Evolutionary conservation across 2,329 filamentous ascomycete genomes (phyloP), one percentile per base, ranked within the genome.

Genomic region (Paramyrothecium sp.): DNA sequence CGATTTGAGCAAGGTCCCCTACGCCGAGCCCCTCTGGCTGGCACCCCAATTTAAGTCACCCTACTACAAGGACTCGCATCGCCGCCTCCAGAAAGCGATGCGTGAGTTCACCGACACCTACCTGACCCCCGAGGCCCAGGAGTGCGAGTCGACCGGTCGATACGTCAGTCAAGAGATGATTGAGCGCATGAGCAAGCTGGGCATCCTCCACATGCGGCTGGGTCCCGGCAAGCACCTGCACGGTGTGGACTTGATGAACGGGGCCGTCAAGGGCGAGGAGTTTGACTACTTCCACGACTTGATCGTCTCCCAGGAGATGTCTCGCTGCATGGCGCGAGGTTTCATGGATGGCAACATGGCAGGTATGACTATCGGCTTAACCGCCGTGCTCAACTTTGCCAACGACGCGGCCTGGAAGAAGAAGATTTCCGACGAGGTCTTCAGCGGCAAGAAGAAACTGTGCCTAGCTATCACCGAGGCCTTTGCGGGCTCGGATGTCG

Each of bases 241-340:
- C 67, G 89, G 89, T 20, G 82, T 88, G 34, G 78, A 82, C 17
- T 74, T 96, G 44, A 74, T 94, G 55, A 83, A 81, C 58, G 90
- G 90, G 49, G 88, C 80, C 17, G 81, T 92, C 55, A 84, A 90
- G 68, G 89, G 89, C 53, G 86, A 92, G 72, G 88, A 93, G 60
- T 96, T 93, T 65, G 91, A 96, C 72, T 93, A 92, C 73, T 91
- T 96, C 74, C 91, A 95, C 72, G 91, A 95, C 70, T 71, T 95
- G 70, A 85, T 96, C 62, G 78, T 90, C 54, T 77, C 80, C 10
- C 91, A 96, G 74, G 92, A 96, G 74, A 75, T 90, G 63, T 80
- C 83, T 1, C 82, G 92, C 33, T 78, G 84, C 7, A 91, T 89
- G 71, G 87, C 89, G 26, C 79, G 90, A 65, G 92, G 91, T 1